These are phyloP conservation scores for Alliaria petiolata DNA, from an alignment of 345 rosid species.

Conservation along the genomic window DNA sequence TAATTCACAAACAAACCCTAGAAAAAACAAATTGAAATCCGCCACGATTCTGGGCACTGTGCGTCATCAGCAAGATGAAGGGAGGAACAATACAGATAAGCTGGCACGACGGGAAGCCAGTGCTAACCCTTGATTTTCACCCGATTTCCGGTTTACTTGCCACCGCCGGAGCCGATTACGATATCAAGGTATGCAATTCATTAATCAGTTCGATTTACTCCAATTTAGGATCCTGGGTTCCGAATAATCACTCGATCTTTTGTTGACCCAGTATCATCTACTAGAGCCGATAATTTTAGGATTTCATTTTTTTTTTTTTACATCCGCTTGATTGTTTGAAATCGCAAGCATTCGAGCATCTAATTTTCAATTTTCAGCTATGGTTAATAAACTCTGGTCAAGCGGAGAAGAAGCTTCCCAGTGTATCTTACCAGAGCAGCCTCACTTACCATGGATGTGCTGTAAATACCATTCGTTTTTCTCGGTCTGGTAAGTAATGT, in stretches of 20 bases:
- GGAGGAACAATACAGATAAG: constrained; percentile 93
- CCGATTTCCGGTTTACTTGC: constrained; percentile 82
- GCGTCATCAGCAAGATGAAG: constrained; percentile 42
- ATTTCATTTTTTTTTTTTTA: not conserved
- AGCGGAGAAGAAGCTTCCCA: constrained; percentile 61
- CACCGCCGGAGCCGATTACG: constrained; percentile 96
- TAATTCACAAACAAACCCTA: constrained; percentile 20
- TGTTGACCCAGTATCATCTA: not conserved
- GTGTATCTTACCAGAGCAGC: constrained; percentile 67
- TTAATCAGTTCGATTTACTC: not conserved
- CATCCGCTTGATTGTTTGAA: not conserved
- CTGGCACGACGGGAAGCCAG: constrained; percentile 91
- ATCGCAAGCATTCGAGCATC: not conserved
- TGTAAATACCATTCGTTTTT: constrained; percentile 76
- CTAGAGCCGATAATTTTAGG: not conserved
- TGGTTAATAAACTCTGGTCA: constrained; percentile 62
- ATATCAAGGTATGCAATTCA: constrained; percentile 58
- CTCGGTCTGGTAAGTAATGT: constrained; percentile 65
- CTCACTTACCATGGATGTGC: constrained; percentile 79
- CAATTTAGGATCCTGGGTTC: not conserved
- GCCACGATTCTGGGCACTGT: constrained; percentile 8
- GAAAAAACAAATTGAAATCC: constrained; percentile 10
- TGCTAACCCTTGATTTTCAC: constrained; percentile 85
- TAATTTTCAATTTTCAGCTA: constrained; percentile 38
- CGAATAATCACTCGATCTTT: not conserved